These are phyloP conservation scores for Cladosporium austrohemisphaericum DNA, from an alignment of 2,329 filamentous ascomycete species.

Conservation along the genomic window DNA sequence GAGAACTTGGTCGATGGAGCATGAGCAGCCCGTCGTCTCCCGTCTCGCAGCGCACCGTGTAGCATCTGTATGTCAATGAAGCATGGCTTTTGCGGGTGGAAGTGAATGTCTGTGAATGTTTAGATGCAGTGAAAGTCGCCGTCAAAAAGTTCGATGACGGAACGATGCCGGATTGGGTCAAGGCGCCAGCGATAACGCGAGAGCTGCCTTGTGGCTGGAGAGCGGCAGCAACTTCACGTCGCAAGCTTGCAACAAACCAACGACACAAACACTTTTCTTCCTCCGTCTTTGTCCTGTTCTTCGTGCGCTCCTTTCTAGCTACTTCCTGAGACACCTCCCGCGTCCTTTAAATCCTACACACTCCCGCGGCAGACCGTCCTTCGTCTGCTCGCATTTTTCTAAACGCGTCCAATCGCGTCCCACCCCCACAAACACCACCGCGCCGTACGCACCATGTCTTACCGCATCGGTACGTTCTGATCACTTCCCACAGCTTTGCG, in stretches of 20 bases:
- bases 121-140: not conserved
- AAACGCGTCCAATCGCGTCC: conserved; percentile 3
- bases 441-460: conserved; percentile 21
- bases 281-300: too few species aligned
- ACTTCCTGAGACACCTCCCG: too few species aligned
- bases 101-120: not conserved
- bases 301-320: too few species aligned
- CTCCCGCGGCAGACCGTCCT: too few species aligned
- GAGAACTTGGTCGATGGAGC: conserved; percentile 11
- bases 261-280: too few species aligned
- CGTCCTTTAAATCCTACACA: too few species aligned
- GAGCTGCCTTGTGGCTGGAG: too few species aligned
- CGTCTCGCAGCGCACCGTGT: conserved; percentile 12
- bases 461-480: conserved; percentile 25
- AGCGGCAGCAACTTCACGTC: too few species aligned
- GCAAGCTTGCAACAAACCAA: too few species aligned
- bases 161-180: not conserved
- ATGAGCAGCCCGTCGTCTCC: conserved; percentile 11
- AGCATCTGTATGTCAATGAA: conserved; percentile 6
- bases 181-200: too few species aligned
- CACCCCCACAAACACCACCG: not conserved
- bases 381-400: too few species aligned
- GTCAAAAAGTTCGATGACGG: not conserved
- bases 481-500: not conserved
- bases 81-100: conserved; percentile 6